Evolutionary conservation across 306 rosid genomes (phyloP).

Genomic region (Casuarina cunninghamiana): DNA sequence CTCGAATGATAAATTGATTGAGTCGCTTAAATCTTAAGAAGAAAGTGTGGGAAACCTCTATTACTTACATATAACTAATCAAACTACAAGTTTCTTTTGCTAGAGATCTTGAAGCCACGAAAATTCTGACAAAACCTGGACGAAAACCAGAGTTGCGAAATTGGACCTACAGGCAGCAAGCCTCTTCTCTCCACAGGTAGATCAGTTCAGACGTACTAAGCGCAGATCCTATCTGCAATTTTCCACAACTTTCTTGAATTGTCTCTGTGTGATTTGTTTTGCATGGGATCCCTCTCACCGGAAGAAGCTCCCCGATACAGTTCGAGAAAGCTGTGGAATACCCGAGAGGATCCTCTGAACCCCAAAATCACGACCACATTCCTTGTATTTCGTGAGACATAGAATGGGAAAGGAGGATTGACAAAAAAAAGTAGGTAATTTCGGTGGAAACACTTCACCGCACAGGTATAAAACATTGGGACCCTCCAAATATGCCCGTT

Average conservation of each 20-base stretch:
- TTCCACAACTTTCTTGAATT: conserved; percentile 61
- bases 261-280: conserved; percentile 17
- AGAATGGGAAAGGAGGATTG: not conserved
- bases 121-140: not conserved
- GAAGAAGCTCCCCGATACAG: conserved; percentile 29
- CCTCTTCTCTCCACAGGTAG: not conserved
- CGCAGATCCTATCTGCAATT: conserved; percentile 41
- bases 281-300: conserved; percentile 14
- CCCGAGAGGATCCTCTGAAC: conserved; percentile 42
- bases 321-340: conserved; percentile 85
- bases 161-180: not conserved
- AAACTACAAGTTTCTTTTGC: not conserved
- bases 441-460: not conserved
- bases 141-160: not conserved
- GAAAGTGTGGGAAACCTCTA: no score
- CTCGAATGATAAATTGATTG: no score
- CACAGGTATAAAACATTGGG: not conserved
- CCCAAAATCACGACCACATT: not conserved
- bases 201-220: not conserved
- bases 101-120: not conserved
- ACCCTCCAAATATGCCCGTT: not conserved
- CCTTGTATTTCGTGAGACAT: not conserved
- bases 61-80: no score
- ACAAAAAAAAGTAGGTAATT: not conserved
- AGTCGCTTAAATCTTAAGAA: no score